Evolutionary conservation across 495 filamentous ascomycete species (phyloP), one percentile per base, ranked within the genome.

Genomic region (Lasiosphaeris hirsuta): DNA sequence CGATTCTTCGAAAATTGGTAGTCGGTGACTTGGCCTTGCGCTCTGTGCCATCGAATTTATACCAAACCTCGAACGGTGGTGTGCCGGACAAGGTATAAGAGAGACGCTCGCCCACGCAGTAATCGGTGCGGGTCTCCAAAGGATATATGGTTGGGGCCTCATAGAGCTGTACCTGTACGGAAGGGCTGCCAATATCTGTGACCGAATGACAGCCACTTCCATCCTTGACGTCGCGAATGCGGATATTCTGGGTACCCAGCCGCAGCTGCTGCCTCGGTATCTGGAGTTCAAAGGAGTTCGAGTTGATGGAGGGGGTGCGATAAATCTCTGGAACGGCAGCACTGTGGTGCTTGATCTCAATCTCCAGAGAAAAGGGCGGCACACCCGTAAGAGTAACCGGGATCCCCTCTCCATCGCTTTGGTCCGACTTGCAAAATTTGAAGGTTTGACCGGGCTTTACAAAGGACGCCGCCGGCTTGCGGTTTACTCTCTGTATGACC

Each of bases 21-120:
- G 81, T 85, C 6, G 81, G 71, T 2, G 89, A 87, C 36, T 84
- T 83, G 43, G 94, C 94, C 66, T 89, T 94, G 71, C 88, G 84
- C 54, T 85, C 76, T 10, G 78, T 79, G 35, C 85, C 87, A 47
- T 92, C 81, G 71, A 97, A 98, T 19, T 80, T 88, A 70, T 98
- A 98, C 72, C 87, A 91, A 15, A 98, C 86, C 18, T 91, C 87
- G 75, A 97, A 98, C 2, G 94, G 94, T 30, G 90, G 84, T 50
- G 86, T 84, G 35, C 94, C 94, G 0, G 90, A 89, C 14, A 98
- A 84, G 0, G 89, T 87, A 74, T 94, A 98, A 2, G 90, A 86
- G 57, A 97, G 86, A 36, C 90, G 85, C 65, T 98, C 93, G 48
- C 94, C 94, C 34, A 97, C 92, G 74, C 94, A 98, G 76, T 95